Percentiles rank a stretch among this genome's conserved stretches.
These are phyloP conservation scores for Picochlorum sp. DNA, from an alignment of 139 green algal genomes.

Conservation along the genomic window DNA sequence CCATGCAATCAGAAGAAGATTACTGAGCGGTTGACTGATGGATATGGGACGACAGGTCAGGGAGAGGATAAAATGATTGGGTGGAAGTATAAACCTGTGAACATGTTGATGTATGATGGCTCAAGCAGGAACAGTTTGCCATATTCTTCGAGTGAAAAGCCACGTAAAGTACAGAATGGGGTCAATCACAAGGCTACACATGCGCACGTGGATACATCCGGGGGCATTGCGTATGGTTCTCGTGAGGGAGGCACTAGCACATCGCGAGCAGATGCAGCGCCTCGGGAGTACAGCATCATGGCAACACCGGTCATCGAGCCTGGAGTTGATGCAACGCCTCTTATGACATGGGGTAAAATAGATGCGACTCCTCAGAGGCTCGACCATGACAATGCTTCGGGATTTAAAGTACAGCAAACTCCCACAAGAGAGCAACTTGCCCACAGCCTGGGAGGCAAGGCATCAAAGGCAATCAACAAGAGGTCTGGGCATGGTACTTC, in stretches of 20 bases:
- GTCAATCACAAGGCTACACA: conserved; percentile 51
- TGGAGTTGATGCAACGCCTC: conserved; percentile 42
- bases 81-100: conserved; percentile 48
- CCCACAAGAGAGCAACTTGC: conserved; percentile 6
- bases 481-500: neutral
- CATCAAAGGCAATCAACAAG: neutral
- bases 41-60: conserved; percentile 68
- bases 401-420: conserved; percentile 23
- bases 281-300: conserved; percentile 26
- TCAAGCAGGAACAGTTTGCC: conserved; percentile 29
- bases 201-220: neutral
- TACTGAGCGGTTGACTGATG: conserved; percentile 22
- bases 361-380: conserved; percentile 62
- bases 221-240: neutral
- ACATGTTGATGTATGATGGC: conserved; percentile 62
- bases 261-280: neutral
- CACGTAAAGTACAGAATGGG: conserved; percentile 53
- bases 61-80: conserved; percentile 37
- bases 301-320: conserved; percentile 41
- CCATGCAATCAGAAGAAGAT: neutral
- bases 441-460: conserved; percentile 10
- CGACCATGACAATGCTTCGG: conserved; percentile 20
- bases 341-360: conserved; percentile 87
- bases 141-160: conserved; percentile 40
- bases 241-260: neutral